Conservation (phyloP, 306 rosid genomes). For the Lithocarpus polystachyus region DNA sequence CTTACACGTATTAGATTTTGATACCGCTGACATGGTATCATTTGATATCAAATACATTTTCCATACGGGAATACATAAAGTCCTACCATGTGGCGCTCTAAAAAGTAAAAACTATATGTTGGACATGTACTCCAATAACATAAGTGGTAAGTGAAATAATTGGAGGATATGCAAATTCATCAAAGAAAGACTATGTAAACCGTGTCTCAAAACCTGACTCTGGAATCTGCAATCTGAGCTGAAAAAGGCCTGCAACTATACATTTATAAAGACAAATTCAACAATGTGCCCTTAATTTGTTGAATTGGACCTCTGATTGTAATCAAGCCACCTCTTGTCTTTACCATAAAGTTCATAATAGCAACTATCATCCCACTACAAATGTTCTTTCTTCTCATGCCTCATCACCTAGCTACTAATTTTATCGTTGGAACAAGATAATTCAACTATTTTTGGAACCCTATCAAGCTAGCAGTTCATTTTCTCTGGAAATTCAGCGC, state of each 20-base stretch:
- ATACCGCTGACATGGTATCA: no score
- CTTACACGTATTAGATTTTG: no score
- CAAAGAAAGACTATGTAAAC: neutral
- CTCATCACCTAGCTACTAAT: slow-evolving; percentile 41
- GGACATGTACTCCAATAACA: no score
- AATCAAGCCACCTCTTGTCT: no score
- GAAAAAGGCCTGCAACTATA: neutral
- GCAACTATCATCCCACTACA: neutral
- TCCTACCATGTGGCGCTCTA: no score
- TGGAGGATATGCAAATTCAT: neutral
- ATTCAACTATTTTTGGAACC: slow-evolving; percentile 70
- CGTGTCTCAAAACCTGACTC: neutral
- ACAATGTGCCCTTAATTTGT: neutral
- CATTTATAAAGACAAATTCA: neutral
- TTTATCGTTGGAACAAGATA: slow-evolving; percentile 39
- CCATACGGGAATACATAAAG: no score
- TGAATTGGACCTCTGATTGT: no score
- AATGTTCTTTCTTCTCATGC: slow-evolving; percentile 10
- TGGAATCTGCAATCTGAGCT: neutral
- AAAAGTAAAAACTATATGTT: no score
- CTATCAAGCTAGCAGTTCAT: slow-evolving; percentile 71
- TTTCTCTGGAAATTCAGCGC: slow-evolving; percentile 77
- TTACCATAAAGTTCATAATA: neutral
- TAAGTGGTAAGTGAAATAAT: no score
- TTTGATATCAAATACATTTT: no score